Evolutionary conservation across 192 early-diverging fungal species (phyloP), one percentile per base, ranked within the genome.

Genomic region (Gigaspora rosea): DNA sequence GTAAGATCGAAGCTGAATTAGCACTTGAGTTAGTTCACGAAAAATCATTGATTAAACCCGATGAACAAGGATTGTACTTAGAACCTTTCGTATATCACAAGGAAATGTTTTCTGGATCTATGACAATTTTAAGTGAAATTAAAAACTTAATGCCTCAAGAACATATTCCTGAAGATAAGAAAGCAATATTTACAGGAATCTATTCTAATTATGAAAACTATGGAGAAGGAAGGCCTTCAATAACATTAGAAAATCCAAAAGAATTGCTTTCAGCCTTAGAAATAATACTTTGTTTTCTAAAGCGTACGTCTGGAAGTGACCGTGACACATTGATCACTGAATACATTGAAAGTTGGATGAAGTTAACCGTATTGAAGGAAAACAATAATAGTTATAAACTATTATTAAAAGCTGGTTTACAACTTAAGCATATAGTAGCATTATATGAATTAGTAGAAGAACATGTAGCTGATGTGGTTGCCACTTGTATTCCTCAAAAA

Each of bases 361-460:
- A 72, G 20, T 48, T 52, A 50, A 36, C 77, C 5, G 35, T 20
- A 35, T 20, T 78, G 20, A 18, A 48, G 5, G 35, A 78, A 27
- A 64, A 51, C 58, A 56, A 61, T 35, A n/a, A 12, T 41, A 41
- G 41, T 11, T 49, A 74, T 16, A 16, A 4, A 20, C 9, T 49
- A 20, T 22, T 73, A 18, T 50, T 71, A 8, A n/a, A 48, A 35
- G 18, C 15, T 9, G 51, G 20, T 32, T 41, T 78, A 11, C 54
- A 46, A 33, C 41, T 78, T 8, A 72, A 36, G 20, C 78, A 78
- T 59, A 32, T 78, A n/a, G 47, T 78, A 20, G 68, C 78, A 18
- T 59, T 78, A 20, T 78, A 78, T 61, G 78, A 78, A 27, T 61
- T 71, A 18, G 49, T 73, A 15, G 78, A 78, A 61, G 69, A 78